phyloP scores from a whole-genome alignment of 257 asterid species.

The Fraxinus excelsior region DNA sequence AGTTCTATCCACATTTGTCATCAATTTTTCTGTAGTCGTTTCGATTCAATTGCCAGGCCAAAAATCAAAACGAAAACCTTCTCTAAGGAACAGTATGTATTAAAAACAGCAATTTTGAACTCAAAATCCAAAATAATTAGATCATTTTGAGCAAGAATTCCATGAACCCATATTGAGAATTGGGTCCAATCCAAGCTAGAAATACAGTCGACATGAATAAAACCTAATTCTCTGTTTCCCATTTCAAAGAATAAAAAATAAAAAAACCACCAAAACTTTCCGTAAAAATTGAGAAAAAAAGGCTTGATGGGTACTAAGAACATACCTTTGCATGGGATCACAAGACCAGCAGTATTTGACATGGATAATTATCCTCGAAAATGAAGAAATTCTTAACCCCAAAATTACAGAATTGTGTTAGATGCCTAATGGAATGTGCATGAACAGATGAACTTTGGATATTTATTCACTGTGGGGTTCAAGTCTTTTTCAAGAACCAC shows the following conservation, averaged over 20 bases:
- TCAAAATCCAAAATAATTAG: background rate
- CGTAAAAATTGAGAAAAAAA: background rate
- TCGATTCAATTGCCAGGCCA: background rate
- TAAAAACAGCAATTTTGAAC: background rate
- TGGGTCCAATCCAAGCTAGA: background rate
- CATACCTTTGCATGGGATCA: background rate
- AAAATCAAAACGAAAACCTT: background rate
- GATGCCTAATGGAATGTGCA: background rate
- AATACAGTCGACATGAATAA: background rate
- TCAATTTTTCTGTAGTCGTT: background rate
- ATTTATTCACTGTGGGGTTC: background rate
- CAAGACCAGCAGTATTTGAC: constrained; percentile 7
- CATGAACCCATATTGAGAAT: background rate
- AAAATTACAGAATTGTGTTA: background rate
- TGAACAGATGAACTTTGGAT: background rate
- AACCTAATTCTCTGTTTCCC: background rate
- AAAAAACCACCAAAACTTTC: background rate
- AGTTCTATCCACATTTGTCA: background rate
- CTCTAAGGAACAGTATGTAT: background rate
- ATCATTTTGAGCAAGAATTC: background rate
- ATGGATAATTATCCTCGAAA: background rate
- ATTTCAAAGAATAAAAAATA: background rate
- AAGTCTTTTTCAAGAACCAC: background rate
- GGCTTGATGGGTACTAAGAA: background rate
- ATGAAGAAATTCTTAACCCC: background rate